Conservation (phyloP, 2,329 filamentous ascomycete species). For the Hypoxylon sp. region DNA sequence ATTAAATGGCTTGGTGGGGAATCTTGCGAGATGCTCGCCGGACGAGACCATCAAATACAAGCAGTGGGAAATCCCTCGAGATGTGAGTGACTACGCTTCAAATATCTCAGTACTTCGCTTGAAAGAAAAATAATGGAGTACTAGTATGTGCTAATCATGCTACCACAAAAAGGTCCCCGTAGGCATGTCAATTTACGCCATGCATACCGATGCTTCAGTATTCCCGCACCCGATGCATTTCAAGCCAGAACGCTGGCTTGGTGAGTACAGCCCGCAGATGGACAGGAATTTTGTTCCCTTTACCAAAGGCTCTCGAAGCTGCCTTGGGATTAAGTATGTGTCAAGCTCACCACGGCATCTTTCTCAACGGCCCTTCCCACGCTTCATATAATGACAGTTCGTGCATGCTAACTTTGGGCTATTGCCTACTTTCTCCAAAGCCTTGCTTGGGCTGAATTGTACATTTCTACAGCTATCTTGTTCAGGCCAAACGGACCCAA, state of each 20-base stretch:
- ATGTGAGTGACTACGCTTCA: constrained; percentile 7
- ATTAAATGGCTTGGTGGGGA: too few species aligned
- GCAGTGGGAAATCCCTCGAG: constrained; percentile 19
- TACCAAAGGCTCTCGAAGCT: constrained; percentile 29
- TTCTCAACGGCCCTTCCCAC: too few species aligned
- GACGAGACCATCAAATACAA: constrained; percentile 22
- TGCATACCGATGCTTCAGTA: constrained; percentile 27
- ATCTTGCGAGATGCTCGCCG: too few species aligned
- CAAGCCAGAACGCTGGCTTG: constrained; percentile 32
- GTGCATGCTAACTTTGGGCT: not conserved
- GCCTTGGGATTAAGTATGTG: constrained; percentile 27
- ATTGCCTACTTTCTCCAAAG: too few species aligned
- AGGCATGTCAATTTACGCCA: constrained; percentile 18
- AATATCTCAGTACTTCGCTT: too few species aligned
- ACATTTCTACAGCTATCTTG: constrained; percentile 24
- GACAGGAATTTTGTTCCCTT: constrained; percentile 34
- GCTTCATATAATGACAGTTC: not conserved
- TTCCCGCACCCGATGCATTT: constrained; percentile 25
- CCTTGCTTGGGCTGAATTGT: constrained; percentile 30
- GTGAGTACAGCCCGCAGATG: constrained; percentile 20
- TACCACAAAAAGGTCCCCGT: constrained; percentile 29
- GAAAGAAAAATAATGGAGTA: too few species aligned
- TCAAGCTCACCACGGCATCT: too few species aligned
- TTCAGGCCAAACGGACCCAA: constrained; percentile 28
- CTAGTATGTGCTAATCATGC: not conserved